These are phyloP conservation scores for Xylariales sp. DNA, from an alignment of 2,329 filamentous ascomycete genomes.

Conservation along the genomic window DNA sequence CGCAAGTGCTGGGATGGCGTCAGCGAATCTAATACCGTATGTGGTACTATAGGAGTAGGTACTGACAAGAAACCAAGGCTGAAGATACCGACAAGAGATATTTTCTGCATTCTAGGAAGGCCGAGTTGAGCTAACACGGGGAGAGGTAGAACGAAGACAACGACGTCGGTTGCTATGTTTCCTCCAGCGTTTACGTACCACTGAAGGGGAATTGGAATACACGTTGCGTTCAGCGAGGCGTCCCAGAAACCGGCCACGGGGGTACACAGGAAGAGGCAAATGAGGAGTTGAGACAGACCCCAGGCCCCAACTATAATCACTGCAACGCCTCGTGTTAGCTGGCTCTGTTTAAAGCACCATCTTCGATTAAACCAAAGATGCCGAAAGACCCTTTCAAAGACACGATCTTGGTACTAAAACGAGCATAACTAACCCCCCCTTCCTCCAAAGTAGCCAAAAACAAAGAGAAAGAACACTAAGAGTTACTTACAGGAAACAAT, in stretches of 20 bases:
- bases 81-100: slow-evolving; percentile 53
- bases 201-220: slow-evolving; percentile 51
- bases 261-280: slow-evolving; percentile 52
- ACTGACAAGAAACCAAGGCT: slow-evolving; percentile 55
- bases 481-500: slow-evolving; percentile 39
- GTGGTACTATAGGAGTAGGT: neutral
- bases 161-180: slow-evolving; percentile 54
- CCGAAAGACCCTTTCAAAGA: too few relatives aligned
- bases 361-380: too few relatives aligned
- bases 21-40: neutral
- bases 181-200: slow-evolving; percentile 52
- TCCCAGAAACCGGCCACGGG: slow-evolving; percentile 54
- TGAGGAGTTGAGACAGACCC: slow-evolving; percentile 53
- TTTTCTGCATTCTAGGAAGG: slow-evolving; percentile 50
- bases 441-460: too few relatives aligned
- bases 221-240: slow-evolving; percentile 44
- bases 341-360: neutral
- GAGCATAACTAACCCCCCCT: too few relatives aligned
- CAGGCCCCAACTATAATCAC: slow-evolving; percentile 51
- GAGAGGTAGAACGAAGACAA: slow-evolving; percentile 53
- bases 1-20: slow-evolving; percentile 47
- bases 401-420: too few relatives aligned
- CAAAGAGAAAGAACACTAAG: neutral
- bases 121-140: slow-evolving; percentile 51
- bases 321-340: neutral